These are phyloP conservation scores for Vitis amurensis DNA, from an alignment of 164 flowering plant species.

Conservation along the genomic window DNA sequence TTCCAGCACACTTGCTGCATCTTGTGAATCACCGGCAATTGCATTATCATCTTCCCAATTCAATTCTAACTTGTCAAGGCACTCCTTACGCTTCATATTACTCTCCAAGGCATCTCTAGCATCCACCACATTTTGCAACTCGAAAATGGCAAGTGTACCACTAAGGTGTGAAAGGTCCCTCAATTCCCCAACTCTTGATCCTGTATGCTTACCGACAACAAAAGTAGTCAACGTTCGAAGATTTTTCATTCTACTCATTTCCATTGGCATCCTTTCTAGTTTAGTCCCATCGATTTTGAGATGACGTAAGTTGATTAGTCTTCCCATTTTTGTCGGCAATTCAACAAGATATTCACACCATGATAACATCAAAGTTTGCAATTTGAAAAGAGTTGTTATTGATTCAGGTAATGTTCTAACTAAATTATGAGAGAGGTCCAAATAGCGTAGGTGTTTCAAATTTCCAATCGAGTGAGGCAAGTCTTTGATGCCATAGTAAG, in stretches of 20 bases:
- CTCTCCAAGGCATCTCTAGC: too few relatives aligned
- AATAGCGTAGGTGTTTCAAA: conserved; percentile 29
- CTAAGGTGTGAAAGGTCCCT: too few relatives aligned
- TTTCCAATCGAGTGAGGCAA: conserved; percentile 16
- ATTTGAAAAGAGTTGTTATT: not conserved
- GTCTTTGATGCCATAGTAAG: not conserved
- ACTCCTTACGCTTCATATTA: too few relatives aligned
- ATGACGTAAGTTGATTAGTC: conserved; percentile 23
- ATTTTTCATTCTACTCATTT: conserved; percentile 14
- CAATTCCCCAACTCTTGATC: too few relatives aligned
- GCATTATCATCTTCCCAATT: too few relatives aligned
- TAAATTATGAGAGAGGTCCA: conserved; percentile 23
- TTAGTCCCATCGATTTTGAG: conserved; percentile 9
- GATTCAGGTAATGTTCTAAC: conserved; percentile 2
- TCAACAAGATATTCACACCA: not conserved
- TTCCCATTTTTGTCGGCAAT: conserved; percentile 19
- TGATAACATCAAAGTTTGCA: not conserved
- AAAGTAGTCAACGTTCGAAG: too few relatives aligned
- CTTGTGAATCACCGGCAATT: too few relatives aligned
- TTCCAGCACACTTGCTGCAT: too few relatives aligned
- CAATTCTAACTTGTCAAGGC: too few relatives aligned
- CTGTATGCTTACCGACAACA: too few relatives aligned
- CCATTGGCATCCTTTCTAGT: conserved; percentile 10
- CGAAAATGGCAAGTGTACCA: too few relatives aligned
- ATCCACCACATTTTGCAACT: too few relatives aligned